Evolutionary conservation across 345 rosid species (phyloP).

Genomic region (Murraya paniculata): DNA sequence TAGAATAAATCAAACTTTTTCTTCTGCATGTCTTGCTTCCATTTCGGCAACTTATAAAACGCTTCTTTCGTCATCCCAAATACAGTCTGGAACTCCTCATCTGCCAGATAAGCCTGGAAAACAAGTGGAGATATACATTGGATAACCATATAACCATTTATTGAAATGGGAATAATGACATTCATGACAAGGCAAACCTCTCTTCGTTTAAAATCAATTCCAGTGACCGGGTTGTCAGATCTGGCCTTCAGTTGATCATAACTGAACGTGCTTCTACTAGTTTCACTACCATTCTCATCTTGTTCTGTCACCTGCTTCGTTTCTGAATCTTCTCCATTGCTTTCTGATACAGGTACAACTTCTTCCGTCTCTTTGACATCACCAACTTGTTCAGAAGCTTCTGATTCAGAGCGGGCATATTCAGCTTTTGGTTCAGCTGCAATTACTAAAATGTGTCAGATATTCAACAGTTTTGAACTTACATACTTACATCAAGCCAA

Average conservation of each 20-base stretch:
- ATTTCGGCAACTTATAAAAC: conserved; percentile 70
- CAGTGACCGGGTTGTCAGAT: conserved; percentile 82
- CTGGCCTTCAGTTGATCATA: conserved; percentile 83
- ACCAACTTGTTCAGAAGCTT: conserved; percentile 46
- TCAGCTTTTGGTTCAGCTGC: conserved; percentile 49
- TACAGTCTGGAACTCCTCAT: conserved; percentile 70
- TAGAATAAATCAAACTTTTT: conserved; percentile 79
- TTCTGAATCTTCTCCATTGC: conserved; percentile 44
- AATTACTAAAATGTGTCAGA: conserved; percentile 18
- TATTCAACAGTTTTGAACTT: background rate
- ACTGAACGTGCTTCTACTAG: conserved; percentile 49
- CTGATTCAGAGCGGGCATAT: conserved; percentile 43
- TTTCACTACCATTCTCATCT: conserved; percentile 36
- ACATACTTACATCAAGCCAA: background rate
- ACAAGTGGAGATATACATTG: background rate
- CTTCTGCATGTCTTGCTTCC: conserved; percentile 98
- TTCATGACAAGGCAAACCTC: conserved; percentile 55
- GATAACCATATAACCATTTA: background rate
- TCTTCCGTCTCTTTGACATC: conserved; percentile 54
- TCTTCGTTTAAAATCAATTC: conserved; percentile 88
- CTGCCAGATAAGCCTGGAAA: conserved; percentile 76
- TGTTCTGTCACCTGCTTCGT: conserved; percentile 43
- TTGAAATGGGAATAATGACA: background rate
- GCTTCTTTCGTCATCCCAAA: conserved; percentile 55
- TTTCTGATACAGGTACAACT: conserved; percentile 38